A percentile compares a stretch with the other conserved stretches of the same genome.
Evolutionary conservation across 2,329 filamentous ascomycete genomes (phyloP).

Genomic region (Neopestalotiopsis rosae): DNA sequence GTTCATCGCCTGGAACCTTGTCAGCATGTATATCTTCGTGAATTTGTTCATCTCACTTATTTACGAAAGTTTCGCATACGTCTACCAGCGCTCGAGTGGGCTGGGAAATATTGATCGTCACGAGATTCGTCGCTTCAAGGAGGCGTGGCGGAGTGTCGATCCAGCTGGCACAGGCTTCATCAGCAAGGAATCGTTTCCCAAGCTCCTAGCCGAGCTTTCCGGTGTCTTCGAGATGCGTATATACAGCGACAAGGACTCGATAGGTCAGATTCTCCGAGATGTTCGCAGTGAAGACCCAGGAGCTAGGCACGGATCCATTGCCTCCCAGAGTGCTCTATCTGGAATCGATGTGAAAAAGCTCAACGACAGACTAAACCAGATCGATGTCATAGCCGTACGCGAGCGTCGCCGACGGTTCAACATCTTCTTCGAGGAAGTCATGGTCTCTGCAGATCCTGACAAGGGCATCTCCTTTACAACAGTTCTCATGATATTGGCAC

Average conservation of each 20-base stretch:
- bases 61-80: slow-evolving; percentile 99
- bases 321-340: slow-evolving; percentile 54
- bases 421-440: slow-evolving; percentile 94
- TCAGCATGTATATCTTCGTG: slow-evolving; percentile 99
- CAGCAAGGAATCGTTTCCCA: slow-evolving; percentile 84
- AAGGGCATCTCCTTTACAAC: slow-evolving; percentile 90
- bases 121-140: slow-evolving; percentile 95
- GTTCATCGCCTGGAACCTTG: slow-evolving; percentile 97
- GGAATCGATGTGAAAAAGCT: slow-evolving; percentile 78
- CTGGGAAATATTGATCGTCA: slow-evolving; percentile 88
- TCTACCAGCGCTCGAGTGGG: slow-evolving; percentile 96
- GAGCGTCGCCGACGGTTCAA: slow-evolving; percentile 81
- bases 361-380: slow-evolving; percentile 71
- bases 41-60: slow-evolving; percentile 98
- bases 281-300: slow-evolving; percentile 66
- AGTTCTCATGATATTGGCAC: slow-evolving; percentile 92
- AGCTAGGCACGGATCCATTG: slow-evolving; percentile 59
- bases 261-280: slow-evolving; percentile 85
- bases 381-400: slow-evolving; percentile 79
- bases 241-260: slow-evolving; percentile 88
- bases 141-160: slow-evolving; percentile 96
- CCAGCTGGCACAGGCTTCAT: slow-evolving; percentile 92
- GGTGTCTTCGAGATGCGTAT: slow-evolving; percentile 98
- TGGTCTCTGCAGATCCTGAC: slow-evolving; percentile 90
- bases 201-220: slow-evolving; percentile 87